These are phyloP conservation scores for Phytopythium vexans DNA, from an alignment of 352 stramenopile genomes.

Conservation along the genomic window DNA sequence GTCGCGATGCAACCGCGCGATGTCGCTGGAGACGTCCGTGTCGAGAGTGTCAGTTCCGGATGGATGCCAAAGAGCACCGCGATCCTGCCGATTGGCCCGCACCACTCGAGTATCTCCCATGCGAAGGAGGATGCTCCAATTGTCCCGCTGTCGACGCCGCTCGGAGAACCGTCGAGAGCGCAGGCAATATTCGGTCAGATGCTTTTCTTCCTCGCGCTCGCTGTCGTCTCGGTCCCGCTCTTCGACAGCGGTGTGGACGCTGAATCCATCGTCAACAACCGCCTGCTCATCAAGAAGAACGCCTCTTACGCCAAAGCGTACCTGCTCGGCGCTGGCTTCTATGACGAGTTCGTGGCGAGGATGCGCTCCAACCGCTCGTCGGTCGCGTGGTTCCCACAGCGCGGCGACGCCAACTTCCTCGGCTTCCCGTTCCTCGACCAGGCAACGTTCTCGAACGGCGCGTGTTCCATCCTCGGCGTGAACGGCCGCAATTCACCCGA, in stretches of 20 bases:
- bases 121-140: no score
- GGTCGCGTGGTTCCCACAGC: conserved; percentile 24
- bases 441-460: conserved; percentile 11
- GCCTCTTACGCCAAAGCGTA: conserved; percentile 33
- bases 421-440: conserved; percentile 25
- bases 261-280: conserved; percentile 22
- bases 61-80: no score
- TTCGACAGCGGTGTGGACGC: conserved; percentile 28
- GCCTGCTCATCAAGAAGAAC: conserved; percentile 30
- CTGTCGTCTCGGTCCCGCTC: conserved; percentile 19
- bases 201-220: conserved; percentile 23
- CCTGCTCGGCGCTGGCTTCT: conserved; percentile 23
- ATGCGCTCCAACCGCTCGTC: conserved; percentile 21
- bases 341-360: conserved; percentile 12
- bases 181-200: conserved; percentile 15
- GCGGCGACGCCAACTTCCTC: conserved; percentile 21
- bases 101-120: no score
- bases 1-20: no score
- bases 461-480: conserved; percentile 20
- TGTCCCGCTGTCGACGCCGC: neutral
- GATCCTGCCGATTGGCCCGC: no score
- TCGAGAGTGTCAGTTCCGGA: no score
- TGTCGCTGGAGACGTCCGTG: no score
- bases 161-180: conserved; percentile 9
- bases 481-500: conserved; percentile 15